These are phyloP conservation scores for Neurospora sp. DNA, from an alignment of 2,329 filamentous ascomycete species.

Conservation along the genomic window DNA sequence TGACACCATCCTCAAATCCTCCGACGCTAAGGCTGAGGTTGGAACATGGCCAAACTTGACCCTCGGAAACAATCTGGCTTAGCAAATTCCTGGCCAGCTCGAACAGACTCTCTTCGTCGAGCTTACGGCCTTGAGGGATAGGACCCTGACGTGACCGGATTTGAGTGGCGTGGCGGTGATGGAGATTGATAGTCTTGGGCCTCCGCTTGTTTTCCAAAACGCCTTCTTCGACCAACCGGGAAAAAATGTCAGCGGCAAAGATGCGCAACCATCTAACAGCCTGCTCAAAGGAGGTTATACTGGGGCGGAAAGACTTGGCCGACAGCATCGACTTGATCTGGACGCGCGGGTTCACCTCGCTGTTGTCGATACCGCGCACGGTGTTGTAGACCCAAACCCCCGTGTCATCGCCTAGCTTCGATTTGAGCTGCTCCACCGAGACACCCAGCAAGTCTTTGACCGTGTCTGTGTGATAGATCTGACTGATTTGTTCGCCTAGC, in stretches of 20 bases:
- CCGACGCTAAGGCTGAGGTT: constrained; percentile 81
- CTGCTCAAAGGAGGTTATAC: constrained; percentile 68
- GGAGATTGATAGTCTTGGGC: constrained; percentile 75
- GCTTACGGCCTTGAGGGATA: constrained; percentile 63
- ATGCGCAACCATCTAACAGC: constrained; percentile 80
- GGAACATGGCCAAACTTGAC: constrained; percentile 78
- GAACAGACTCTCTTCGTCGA: constrained; percentile 65
- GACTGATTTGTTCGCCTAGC: constrained; percentile 74
- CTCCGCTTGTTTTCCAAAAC: constrained; percentile 78
- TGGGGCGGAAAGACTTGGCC: constrained; percentile 86
- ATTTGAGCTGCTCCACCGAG: constrained; percentile 64
- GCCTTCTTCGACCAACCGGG: constrained; percentile 81
- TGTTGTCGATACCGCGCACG: constrained; percentile 75
- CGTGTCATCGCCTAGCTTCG: constrained; percentile 71
- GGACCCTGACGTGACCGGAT: constrained; percentile 64
- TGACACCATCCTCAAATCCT: constrained; percentile 84
- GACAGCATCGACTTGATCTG: constrained; percentile 97
- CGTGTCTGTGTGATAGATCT: constrained; percentile 70
- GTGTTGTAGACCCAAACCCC: constrained; percentile 77
- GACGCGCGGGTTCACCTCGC: constrained; percentile 81
- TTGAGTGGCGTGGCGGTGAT: constrained; percentile 66
- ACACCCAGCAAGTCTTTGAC: constrained; percentile 66
- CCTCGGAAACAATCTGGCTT: constrained; percentile 67
- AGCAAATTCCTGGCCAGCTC: constrained; percentile 68
- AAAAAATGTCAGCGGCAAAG: constrained; percentile 84